A percentile compares a stretch with the other conserved stretches of the same genome.
Conservation (phyloP, 2,329 filamentous ascomycete species). For the Diaporthe australafricana region DNA sequence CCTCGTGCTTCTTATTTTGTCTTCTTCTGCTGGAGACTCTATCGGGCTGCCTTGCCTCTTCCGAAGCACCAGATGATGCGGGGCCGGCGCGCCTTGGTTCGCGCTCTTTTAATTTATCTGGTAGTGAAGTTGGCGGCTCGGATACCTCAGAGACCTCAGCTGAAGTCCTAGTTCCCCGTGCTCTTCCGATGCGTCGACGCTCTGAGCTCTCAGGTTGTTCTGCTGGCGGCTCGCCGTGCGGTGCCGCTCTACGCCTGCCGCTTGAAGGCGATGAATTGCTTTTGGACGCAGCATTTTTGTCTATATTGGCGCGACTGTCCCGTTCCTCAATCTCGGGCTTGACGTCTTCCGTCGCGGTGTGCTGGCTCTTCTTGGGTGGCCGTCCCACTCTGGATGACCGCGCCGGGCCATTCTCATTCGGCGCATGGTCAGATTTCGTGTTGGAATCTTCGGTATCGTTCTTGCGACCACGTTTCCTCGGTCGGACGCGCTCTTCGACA, state of each 20-base stretch:
- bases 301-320: background rate
- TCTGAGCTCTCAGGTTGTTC: conserved; percentile 39
- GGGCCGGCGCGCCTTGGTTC: too few relatives aligned
- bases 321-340: conserved; percentile 25
- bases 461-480: conserved; percentile 40
- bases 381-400: conserved; percentile 25
- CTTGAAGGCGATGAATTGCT: background rate
- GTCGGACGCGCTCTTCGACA: conserved; percentile 30
- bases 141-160: background rate
- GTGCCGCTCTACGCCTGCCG: conserved; percentile 33
- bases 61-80: too few relatives aligned
- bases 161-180: background rate
- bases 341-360: conserved; percentile 35
- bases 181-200: conserved; percentile 26
- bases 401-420: conserved; percentile 2
- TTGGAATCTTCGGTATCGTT: background rate
- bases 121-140: background rate
- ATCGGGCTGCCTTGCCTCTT: background rate
- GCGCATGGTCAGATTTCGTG: background rate
- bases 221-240: conserved; percentile 33
- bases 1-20: background rate
- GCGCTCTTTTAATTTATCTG: background rate
- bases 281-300: background rate
- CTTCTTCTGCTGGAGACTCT: background rate
- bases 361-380: conserved; percentile 25